A percentile compares a stretch with the other conserved stretches of the same genome.
These are phyloP conservation scores for Gnomoniopsis smithogilvyi DNA, from an alignment of 2,329 filamentous ascomycete species.

Conservation along the genomic window DNA sequence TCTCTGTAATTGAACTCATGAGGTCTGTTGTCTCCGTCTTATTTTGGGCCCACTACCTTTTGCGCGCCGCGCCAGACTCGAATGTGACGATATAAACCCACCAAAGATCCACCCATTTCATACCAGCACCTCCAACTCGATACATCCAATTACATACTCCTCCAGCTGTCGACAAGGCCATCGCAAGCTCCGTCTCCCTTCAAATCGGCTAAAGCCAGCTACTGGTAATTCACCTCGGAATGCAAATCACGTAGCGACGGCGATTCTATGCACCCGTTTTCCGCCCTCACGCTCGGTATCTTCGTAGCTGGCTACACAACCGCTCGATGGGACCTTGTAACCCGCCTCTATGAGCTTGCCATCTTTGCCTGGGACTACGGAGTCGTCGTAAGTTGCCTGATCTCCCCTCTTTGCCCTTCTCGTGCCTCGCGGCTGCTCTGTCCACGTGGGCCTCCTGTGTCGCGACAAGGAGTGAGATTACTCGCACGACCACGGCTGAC, in stretches of 20 bases:
- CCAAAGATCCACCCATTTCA: not conserved
- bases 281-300: slow-evolving; percentile 90
- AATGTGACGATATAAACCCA: not conserved
- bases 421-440: not conserved
- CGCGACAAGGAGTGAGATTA: not conserved
- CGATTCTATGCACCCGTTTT: slow-evolving; percentile 94
- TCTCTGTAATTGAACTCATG: not conserved
- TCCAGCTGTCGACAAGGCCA: not conserved
- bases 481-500: slow-evolving; percentile 8
- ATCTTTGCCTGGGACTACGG: slow-evolving; percentile 99
- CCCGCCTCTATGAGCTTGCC: slow-evolving; percentile 91
- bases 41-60: not conserved
- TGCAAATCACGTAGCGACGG: slow-evolving; percentile 40
- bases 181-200: not conserved
- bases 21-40: not conserved
- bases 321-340: slow-evolving; percentile 97
- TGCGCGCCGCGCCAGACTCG: not conserved
- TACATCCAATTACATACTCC: not conserved
- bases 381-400: slow-evolving; percentile 70
- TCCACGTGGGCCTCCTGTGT: not conserved
- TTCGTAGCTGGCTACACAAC: slow-evolving; percentile 99
- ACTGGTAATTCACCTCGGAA: slow-evolving; percentile 31
- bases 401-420: not conserved
- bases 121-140: not conserved
- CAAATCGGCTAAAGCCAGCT: not conserved